phyloP scores from a whole-genome alignment of 345 rosid species.

The Limnanthes douglasii region DNA sequence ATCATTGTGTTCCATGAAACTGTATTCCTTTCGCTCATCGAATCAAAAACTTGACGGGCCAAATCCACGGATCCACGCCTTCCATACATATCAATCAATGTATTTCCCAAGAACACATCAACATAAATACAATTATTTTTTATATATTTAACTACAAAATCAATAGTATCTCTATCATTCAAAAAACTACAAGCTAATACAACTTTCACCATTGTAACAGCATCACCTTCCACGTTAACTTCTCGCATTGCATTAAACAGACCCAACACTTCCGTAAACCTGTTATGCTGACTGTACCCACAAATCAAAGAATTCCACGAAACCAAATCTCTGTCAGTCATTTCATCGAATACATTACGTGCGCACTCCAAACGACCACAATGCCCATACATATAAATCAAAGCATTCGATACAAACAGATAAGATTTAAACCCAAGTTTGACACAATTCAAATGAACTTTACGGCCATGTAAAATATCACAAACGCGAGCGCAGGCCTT shows the following conservation, averaged over 20 bases:
- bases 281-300: constrained; percentile 31
- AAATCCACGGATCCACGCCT: constrained; percentile 28
- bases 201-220: constrained; percentile 49
- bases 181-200: constrained; percentile 24
- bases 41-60: constrained; percentile 23
- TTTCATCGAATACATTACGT: constrained; percentile 29
- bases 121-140: constrained; percentile 19
- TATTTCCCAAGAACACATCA: constrained; percentile 51
- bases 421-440: constrained; percentile 29
- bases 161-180: constrained; percentile 12
- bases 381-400: constrained; percentile 23
- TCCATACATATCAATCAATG: constrained; percentile 46
- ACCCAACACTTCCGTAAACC: constrained; percentile 24
- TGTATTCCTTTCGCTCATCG: constrained; percentile 26
- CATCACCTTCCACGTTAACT: constrained; percentile 29
- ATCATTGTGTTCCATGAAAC: constrained; percentile 51
- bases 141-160: constrained; percentile 24
- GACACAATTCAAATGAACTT: constrained; percentile 22
- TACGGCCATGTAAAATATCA: constrained; percentile 8
- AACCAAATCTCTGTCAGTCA: constrained; percentile 39
- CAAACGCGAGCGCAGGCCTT: constrained; percentile 32
- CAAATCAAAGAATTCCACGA: constrained; percentile 67
- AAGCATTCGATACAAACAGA: constrained; percentile 35
- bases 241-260: constrained; percentile 31
- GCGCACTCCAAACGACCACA: constrained; percentile 20